Evolutionary conservation across 2,329 filamentous ascomycete genomes (phyloP), one percentile per base, ranked within the genome.

Genomic region (Exophiala phaeomuriformis): DNA sequence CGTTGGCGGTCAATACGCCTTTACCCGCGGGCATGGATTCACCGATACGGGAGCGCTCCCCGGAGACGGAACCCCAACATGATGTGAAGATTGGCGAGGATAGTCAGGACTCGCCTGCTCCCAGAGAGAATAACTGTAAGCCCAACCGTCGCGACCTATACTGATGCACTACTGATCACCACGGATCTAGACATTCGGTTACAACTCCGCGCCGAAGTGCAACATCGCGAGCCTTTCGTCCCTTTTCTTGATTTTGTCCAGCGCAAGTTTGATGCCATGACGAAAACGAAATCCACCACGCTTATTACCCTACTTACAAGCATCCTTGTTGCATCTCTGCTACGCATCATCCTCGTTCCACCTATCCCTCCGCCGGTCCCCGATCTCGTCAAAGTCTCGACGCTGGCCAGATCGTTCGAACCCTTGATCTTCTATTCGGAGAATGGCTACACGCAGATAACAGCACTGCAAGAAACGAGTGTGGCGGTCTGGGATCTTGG

Each of bases 401-500:
- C 86, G 48, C 81, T 97, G 60, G 90, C 90, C 46, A 88, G 88
- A 64, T 89, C 89, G 6, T 95, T 96, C 65, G 91, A 96, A 68
- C 91, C 91, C 4, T 78, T 96, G 42, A 94, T 97, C 58, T 93
- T 93, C 73, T 95, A 94, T 67, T 95, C 90, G 0, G 90, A 96
- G 65, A 86, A 90, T 66, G 90, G 90, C 5, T 84, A 90, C 41
- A 80, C 84, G 36, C 90, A 95, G 66, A 89, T 95, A 39, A 84
- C 85, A 53, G 88, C 94, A 59, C 75, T 97, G 46, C 90, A 95
- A 69, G 89, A 93, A 51, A 95, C 90, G 0, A 88, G 90, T 41
- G 85, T 95, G 32, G 91, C 91, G 0, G 90, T 97, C 29, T 95
- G 90, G 88, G 91, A 97, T 67, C 77, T 97, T 4, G 86, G 89